Conservation (phyloP, 2,329 filamentous ascomycete species). For the Colletotrichum eremochloae region DNA sequence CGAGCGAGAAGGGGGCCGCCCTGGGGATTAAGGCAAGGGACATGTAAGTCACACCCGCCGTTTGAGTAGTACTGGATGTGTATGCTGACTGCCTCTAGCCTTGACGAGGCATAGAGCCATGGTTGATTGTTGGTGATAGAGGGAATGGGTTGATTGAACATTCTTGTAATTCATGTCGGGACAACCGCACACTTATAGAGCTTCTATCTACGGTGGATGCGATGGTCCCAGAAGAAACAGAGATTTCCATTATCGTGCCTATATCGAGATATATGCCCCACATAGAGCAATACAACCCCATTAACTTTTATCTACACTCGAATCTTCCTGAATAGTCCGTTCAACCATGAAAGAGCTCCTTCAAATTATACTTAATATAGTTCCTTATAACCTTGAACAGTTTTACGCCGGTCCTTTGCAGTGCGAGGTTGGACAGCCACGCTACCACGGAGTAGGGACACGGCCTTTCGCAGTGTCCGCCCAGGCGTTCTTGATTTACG, state of each 20-base stretch:
- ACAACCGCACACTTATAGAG: too few relatives aligned
- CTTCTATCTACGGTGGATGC: not conserved
- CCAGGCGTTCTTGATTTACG: too few relatives aligned
- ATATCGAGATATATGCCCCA: not conserved
- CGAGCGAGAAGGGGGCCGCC: not conserved
- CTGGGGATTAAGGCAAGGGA: conserved; percentile 3
- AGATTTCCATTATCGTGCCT: not conserved
- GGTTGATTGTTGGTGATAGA: not conserved
- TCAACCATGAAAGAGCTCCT: too few relatives aligned
- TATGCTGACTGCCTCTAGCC: not conserved
- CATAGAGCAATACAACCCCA: too few relatives aligned
- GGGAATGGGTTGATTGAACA: not conserved
- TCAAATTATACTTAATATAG: too few relatives aligned
- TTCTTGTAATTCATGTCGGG: too few relatives aligned
- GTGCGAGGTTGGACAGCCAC: too few relatives aligned
- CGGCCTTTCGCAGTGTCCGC: too few relatives aligned
- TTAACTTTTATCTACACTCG: not conserved
- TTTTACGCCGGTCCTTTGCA: too few relatives aligned
- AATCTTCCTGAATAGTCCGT: not conserved
- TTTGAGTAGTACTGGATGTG: too few relatives aligned
- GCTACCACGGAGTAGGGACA: too few relatives aligned
- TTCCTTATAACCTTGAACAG: too few relatives aligned
- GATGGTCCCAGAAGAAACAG: not conserved
- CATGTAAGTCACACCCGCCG: conserved; percentile 5
- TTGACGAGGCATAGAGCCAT: not conserved